Conservation (phyloP, 345 rosid species). For the Eucalyptus viminalis region DNA sequence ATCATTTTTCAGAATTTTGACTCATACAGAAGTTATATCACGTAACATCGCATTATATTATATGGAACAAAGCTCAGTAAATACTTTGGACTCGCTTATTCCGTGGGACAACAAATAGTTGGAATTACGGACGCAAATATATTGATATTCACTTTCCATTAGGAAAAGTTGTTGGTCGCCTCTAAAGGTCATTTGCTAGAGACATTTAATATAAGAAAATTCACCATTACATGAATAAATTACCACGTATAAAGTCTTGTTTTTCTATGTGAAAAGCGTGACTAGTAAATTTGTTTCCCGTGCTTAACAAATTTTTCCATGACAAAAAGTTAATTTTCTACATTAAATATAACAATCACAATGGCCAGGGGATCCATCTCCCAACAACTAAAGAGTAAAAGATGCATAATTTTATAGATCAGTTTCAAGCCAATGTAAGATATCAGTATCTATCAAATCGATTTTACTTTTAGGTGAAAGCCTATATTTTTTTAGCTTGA, state of each 20-base stretch:
- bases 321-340: too few relatives aligned
- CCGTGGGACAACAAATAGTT: background rate
- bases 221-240: too few relatives aligned
- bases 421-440: too few relatives aligned
- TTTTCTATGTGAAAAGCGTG: background rate
- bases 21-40: rapidly evolving
- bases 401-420: background rate
- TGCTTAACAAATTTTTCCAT: background rate
- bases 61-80: background rate
- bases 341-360: background rate
- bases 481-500: background rate
- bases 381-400: background rate
- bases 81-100: background rate
- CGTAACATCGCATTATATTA: too few relatives aligned
- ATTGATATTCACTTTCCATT: background rate
- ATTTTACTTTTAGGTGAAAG: background rate
- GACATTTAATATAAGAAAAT: background rate
- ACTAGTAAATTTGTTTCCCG: background rate
- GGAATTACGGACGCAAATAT: background rate
- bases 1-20: too few relatives aligned
- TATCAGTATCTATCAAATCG: background rate
- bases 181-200: background rate
- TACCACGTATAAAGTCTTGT: too few relatives aligned
- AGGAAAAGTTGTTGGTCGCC: background rate
- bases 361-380: background rate